These are phyloP conservation scores for Ceriops zippeliana DNA, from an alignment of 345 rosid species.

Conservation along the genomic window DNA sequence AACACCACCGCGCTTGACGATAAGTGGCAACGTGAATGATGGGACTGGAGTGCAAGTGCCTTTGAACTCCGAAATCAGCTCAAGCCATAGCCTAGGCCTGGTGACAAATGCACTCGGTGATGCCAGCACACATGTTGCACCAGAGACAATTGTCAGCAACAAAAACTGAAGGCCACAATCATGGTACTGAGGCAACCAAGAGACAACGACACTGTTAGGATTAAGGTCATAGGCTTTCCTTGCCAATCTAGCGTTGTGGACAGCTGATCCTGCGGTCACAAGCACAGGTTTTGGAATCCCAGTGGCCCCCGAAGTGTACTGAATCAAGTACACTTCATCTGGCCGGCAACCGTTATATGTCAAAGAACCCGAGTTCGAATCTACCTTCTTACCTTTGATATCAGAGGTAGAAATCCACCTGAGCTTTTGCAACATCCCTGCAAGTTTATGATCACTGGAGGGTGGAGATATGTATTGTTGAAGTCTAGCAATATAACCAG, in stretches of 20 bases:
- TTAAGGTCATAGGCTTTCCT: conserved; percentile 55
- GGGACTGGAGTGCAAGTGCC: conserved; percentile 66
- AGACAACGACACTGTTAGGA: conserved; percentile 43
- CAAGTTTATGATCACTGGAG: conserved; percentile 27
- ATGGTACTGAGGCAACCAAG: conserved; percentile 69
- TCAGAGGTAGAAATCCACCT: conserved; percentile 45
- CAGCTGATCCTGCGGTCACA: conserved; percentile 59
- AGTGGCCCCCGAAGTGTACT: conserved; percentile 68
- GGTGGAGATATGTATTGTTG: conserved; percentile 28
- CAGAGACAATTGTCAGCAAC: conserved; percentile 44
- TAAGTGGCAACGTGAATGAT: conserved; percentile 56
- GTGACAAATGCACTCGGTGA: conserved; percentile 38
- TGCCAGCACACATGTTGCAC: conserved; percentile 54
- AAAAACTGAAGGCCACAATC: conserved; percentile 66
- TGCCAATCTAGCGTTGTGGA: conserved; percentile 57
- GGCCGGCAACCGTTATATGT: conserved; percentile 37
- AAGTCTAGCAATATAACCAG: conserved; percentile 29
- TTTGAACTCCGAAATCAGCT: conserved; percentile 42
- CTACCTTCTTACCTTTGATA: conserved; percentile 15
- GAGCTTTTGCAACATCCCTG: conserved; percentile 30
- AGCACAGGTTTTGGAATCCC: conserved; percentile 63
- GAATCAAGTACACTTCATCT: conserved; percentile 50
- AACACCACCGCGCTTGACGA: conserved; percentile 47
- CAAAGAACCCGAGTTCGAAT: not conserved
- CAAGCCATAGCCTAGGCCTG: conserved; percentile 59